A percentile compares a stretch with the other conserved stretches of the same genome.
These are phyloP conservation scores for Myriosclerotinia curreyana DNA, from an alignment of 2,329 filamentous ascomycete genomes.

Conservation along the genomic window DNA sequence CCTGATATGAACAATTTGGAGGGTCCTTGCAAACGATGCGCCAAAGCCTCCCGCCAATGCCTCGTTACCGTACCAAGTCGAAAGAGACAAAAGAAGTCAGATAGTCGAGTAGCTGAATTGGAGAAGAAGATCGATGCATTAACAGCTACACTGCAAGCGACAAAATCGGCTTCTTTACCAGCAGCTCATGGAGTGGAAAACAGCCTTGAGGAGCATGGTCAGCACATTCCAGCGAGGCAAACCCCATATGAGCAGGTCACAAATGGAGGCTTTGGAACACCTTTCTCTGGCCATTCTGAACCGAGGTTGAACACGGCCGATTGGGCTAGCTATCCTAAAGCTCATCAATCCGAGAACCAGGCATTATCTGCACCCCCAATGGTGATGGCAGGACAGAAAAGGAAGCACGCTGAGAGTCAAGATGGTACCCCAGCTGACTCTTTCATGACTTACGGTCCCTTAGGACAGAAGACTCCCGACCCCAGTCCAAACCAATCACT, in stretches of 20 bases:
- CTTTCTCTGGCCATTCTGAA: conserved; percentile 31
- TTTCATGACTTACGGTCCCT: conserved; percentile 14
- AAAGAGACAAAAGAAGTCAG: conserved; percentile 46
- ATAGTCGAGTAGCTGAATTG: conserved; percentile 45
- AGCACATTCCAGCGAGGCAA: conserved; percentile 15
- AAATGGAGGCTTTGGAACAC: conserved; percentile 34
- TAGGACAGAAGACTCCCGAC: conserved; percentile 16
- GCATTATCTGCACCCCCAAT: conserved; percentile 35
- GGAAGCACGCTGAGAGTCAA: conserved; percentile 36
- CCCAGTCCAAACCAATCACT: not conserved
- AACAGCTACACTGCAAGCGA: conserved; percentile 41
- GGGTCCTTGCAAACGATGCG: conserved; percentile 43
- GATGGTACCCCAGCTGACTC: conserved; percentile 23
- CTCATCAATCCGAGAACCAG: conserved; percentile 31
- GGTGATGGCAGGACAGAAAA: conserved; percentile 40
- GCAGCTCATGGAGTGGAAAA: conserved; percentile 21
- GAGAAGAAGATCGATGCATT: conserved; percentile 46
- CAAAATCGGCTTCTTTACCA: conserved; percentile 28
- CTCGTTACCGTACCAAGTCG: conserved; percentile 43
- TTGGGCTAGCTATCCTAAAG: conserved; percentile 34
- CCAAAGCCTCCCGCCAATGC: conserved; percentile 42
- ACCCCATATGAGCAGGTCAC: conserved; percentile 40
- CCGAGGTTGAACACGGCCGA: conserved; percentile 28
- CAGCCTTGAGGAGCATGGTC: conserved; percentile 20
- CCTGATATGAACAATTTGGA: conserved; percentile 39